phyloP scores from a whole-genome alignment of 176 grass and related monocot species.

The Rhynchospora breviuscula region DNA sequence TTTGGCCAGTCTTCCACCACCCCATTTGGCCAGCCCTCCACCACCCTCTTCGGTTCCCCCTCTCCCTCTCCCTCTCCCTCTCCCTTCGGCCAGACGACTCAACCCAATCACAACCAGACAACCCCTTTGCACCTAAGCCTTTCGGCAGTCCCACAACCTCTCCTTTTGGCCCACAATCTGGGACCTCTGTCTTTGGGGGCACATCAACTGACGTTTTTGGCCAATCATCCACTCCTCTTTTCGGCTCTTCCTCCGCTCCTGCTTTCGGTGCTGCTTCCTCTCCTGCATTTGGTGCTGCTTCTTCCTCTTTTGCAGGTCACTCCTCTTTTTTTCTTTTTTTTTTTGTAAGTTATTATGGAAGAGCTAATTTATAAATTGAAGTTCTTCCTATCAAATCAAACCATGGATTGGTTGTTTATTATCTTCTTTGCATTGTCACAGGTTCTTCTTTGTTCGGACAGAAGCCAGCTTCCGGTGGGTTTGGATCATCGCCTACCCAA shows the following conservation, averaged over 20 bases:
- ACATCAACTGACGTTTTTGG: slow-evolving; percentile 58
- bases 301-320: slow-evolving; percentile 46
- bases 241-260: slow-evolving; percentile 13
- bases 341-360: not conserved
- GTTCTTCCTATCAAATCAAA: not conserved
- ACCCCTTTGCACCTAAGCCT: slow-evolving; percentile 66
- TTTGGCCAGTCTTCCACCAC: slow-evolving; percentile 12
- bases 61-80: slow-evolving; percentile 41
- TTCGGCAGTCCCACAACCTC: slow-evolving; percentile 55
- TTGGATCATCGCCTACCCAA: slow-evolving; percentile 75
- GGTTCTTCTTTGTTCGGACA: slow-evolving; percentile 75
- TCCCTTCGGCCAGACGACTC: slow-evolving; percentile 49
- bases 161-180: slow-evolving; percentile 45
- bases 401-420: not conserved
- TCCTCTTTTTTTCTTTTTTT: not conserved
- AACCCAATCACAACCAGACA: slow-evolving; percentile 22
- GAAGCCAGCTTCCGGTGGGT: slow-evolving; percentile 68
- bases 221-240: slow-evolving; percentile 27
- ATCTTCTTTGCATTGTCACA: not conserved
- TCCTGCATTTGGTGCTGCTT: slow-evolving; percentile 47
- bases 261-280: slow-evolving; percentile 34
- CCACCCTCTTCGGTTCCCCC: slow-evolving; percentile 39
- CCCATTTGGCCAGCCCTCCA: slow-evolving; percentile 6
- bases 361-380: too few relatives aligned
- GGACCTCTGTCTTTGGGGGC: slow-evolving; percentile 48